A percentile compares a stretch with the other conserved stretches of the same genome.
Conservation (phyloP, 139 green algal genomes). For the Micractinium conductrix region DNA sequence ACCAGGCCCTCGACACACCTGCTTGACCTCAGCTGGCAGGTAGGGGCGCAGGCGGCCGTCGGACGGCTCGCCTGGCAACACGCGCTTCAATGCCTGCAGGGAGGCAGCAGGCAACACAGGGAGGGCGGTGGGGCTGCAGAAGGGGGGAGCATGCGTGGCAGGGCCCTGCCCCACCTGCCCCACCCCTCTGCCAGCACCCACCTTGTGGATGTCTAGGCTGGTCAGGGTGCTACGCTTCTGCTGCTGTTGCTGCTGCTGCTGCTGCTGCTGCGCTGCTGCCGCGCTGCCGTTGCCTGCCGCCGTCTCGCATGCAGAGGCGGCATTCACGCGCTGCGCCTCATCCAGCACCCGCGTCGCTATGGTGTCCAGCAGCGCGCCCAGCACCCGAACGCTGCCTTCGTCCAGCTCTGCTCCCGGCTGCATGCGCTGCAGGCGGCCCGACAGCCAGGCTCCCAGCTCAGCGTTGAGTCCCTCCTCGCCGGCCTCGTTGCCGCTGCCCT, state of each 20-base stretch:
- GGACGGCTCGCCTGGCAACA: conserved; percentile 36
- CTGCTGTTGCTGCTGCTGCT: background rate
- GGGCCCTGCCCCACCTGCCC: too few species aligned
- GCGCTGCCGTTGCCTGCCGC: background rate
- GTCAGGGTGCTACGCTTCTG: conserved; percentile 18
- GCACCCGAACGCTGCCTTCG: conserved; percentile 5
- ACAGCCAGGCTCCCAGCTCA: conserved; percentile 29
- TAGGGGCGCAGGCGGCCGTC: conserved; percentile 37
- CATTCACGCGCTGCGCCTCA: conserved; percentile 35
- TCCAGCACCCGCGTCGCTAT: conserved; percentile 35
- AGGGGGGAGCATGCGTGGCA: background rate
- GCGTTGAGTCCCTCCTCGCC: background rate
- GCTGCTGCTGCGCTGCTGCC: background rate
- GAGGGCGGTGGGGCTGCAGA: background rate
- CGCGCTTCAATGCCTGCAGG: conserved; percentile 36
- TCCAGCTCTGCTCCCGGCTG: conserved; percentile 36
- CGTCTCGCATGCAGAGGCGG: background rate
- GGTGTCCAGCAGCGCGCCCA: conserved; percentile 32
- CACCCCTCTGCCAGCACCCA: background rate
- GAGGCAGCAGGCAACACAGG: background rate
- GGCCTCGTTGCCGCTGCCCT: background rate
- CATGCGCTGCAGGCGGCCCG: conserved; percentile 24
- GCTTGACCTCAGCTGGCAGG: conserved; percentile 43
- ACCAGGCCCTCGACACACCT: too few species aligned
- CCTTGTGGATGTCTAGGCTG: conserved; percentile 48